phyloP scores from a whole-genome alignment of 805 yeast genomes.

The Grigorovia transvaalensis region DNA sequence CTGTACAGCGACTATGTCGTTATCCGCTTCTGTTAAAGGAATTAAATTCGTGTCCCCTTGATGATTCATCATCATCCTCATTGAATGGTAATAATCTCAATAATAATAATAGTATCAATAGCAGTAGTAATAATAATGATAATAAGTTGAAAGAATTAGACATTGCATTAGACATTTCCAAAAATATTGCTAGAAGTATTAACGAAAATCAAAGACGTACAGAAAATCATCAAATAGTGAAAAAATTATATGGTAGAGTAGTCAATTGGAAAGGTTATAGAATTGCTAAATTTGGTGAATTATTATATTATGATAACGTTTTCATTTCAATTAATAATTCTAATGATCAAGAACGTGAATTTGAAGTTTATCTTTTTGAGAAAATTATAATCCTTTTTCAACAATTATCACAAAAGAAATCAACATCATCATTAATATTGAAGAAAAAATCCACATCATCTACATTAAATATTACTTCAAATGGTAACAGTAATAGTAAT shows the following conservation, averaged over 20 bases:
- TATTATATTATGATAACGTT: slow-evolving; percentile 63
- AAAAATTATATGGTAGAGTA: slow-evolving; percentile 62
- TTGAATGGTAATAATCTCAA: not conserved
- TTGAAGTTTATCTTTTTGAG: slow-evolving; percentile 83
- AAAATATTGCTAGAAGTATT: slow-evolving; percentile 74
- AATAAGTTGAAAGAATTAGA: slow-evolving; percentile 44
- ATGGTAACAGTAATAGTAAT: slow-evolving; percentile 1
- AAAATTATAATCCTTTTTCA: slow-evolving; percentile 53
- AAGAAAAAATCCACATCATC: slow-evolving; percentile 30
- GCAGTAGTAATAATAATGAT: not conserved
- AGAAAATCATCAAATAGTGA: slow-evolving; percentile 67
- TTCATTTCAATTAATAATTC: slow-evolving; percentile 35
- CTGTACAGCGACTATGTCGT: slow-evolving; percentile 92
- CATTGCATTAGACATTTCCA: slow-evolving; percentile 61
- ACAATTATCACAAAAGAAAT: slow-evolving; percentile 38
- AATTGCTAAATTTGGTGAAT: slow-evolving; percentile 70
- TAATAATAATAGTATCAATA: not conserved
- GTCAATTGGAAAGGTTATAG: slow-evolving; percentile 89
- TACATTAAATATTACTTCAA: slow-evolving; percentile 7
- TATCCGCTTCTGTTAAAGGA: slow-evolving; percentile 79
- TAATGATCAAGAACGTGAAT: slow-evolving; percentile 68
- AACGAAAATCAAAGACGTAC: slow-evolving; percentile 91
- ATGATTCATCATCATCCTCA: not conserved
- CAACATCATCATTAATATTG: slow-evolving; percentile 36
- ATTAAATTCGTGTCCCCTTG: slow-evolving; percentile 34